Evolutionary conservation across 768 basidiomycete species (phyloP).

Genomic region (Lactarius sanguifluus): DNA sequence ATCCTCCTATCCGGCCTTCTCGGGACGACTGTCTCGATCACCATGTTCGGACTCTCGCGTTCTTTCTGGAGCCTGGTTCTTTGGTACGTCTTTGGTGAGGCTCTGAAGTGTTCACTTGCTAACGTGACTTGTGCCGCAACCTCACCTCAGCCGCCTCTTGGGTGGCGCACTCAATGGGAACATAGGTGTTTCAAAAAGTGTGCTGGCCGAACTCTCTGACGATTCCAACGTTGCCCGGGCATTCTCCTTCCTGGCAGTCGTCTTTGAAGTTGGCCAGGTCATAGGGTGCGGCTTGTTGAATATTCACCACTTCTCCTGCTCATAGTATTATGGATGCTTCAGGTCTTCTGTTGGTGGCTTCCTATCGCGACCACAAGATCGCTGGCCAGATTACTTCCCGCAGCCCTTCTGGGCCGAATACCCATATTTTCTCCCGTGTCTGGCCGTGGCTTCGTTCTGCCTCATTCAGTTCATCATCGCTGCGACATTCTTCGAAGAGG

Average conservation of each 20-base stretch:
- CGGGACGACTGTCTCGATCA: conserved; percentile 37
- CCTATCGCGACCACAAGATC: conserved; percentile 31
- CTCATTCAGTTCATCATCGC: background rate
- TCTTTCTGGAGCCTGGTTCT: conserved; percentile 37
- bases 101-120: background rate
- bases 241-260: conserved; percentile 37
- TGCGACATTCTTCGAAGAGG: conserved; percentile 4
- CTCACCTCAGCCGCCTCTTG: background rate
- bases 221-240: conserved; percentile 51
- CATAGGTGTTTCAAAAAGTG: conserved; percentile 64
- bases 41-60: conserved; percentile 38
- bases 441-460: background rate
- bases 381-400: conserved; percentile 26
- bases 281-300: background rate
- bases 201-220: conserved; percentile 65
- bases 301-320: background rate
- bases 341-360: conserved; percentile 27
- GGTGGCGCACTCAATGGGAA: conserved; percentile 5
- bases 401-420: conserved; percentile 30
- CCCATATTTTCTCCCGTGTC: conserved; percentile 33
- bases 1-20: conserved; percentile 40
- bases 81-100: conserved; percentile 15
- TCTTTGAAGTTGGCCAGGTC: conserved; percentile 1
- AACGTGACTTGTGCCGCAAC: background rate
- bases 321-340: background rate